Base-by-base conservation (phyloP, 192 early-diverging fungal species). In the Coemansia sp. region DNA sequence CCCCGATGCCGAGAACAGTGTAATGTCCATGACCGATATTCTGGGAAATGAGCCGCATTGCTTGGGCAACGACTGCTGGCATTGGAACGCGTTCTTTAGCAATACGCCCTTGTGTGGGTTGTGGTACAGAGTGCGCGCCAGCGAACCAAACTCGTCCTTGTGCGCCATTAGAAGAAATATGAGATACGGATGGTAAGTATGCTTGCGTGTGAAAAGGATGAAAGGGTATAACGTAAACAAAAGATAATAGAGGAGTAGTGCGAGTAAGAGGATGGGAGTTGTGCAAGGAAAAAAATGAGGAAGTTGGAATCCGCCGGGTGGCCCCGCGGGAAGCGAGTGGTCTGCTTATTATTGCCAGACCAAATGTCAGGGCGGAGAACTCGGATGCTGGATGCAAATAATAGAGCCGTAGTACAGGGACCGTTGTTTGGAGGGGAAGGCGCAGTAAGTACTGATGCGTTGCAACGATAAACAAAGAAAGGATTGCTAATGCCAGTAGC, bases 21-120 rank as follows among this genome's bases (percentile, higher is more conserved):
- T 78, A 46, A 68, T 63, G 26, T 78, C 75, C 22, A 56, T 57
- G 27, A 57, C 19, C n/a, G 29, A 36, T 3, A 53, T 11, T 27
- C 60, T 63, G 19, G 69, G 68, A 50, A 50, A 24, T 5, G 24
- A 5, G 3, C 46, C 46, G 27, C 22, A 17, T n/a, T 68, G 53
- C 37, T 63, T 63, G 27, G 58, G 35, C 17, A 67, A 40, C 24
- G 59, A 44, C 21, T 65, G 42, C n/a, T 65, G 69, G 53, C 53
- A 65, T 52, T 78, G 76, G 34, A 72, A 60, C 12, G 76, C 76
- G 40, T 78, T 78, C 36, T 78, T 78, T 43, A 78, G 33, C 10
- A 78, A 55, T 6, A 72, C 76, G 22, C 53, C 48, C 48, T 67
- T 67, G 40, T 78, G 76, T 10, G 76, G 58, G 9, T 46, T 78